phyloP scores from a whole-genome alignment of 768 basidiomycete genomes.

The Coprinopsis sp. region DNA sequence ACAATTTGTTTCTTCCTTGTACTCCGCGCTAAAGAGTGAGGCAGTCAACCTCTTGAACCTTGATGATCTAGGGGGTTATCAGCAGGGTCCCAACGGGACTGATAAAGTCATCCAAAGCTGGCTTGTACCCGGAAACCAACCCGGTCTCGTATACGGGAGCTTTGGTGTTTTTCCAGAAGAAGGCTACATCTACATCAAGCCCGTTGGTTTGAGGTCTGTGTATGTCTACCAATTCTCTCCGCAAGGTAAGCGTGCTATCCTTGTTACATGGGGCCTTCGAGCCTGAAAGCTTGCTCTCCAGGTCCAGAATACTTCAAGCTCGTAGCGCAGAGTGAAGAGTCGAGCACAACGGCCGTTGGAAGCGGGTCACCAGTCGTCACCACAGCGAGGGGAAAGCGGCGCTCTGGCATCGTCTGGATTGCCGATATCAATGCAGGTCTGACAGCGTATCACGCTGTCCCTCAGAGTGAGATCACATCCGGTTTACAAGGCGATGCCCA shows the following conservation, averaged over 20 bases:
- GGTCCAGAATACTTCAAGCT: conserved; percentile 4
- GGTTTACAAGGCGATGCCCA: not conserved
- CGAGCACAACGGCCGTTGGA: not conserved
- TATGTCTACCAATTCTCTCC: not conserved
- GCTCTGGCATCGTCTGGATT: not conserved
- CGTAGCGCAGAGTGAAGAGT: conserved; percentile 1
- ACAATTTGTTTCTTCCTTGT: not conserved
- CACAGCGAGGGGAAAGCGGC: not conserved
- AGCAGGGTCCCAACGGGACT: conserved; percentile 1
- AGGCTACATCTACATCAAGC: conserved; percentile 2
- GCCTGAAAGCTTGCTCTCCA: not conserved
- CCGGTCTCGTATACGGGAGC: conserved; percentile 1
- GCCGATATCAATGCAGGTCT: conserved; percentile 1
- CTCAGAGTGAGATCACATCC: not conserved
- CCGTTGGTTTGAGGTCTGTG: not conserved
- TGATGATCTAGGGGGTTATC: conserved; percentile 1
- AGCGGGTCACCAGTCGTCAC: conserved; percentile 2
- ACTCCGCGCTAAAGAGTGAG: not conserved
- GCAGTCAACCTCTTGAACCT: conserved; percentile 1
- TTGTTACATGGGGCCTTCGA: not conserved
- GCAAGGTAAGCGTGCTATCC: not conserved
- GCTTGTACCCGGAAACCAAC: not conserved
- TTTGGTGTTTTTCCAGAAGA: not conserved
- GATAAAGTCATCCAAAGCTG: not conserved
- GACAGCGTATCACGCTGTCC: conserved; percentile 3